Evolutionary conservation across 2,329 filamentous ascomycete species (phyloP), one percentile per base, ranked within the genome.

Genomic region (Teratosphaeria destructans): DNA sequence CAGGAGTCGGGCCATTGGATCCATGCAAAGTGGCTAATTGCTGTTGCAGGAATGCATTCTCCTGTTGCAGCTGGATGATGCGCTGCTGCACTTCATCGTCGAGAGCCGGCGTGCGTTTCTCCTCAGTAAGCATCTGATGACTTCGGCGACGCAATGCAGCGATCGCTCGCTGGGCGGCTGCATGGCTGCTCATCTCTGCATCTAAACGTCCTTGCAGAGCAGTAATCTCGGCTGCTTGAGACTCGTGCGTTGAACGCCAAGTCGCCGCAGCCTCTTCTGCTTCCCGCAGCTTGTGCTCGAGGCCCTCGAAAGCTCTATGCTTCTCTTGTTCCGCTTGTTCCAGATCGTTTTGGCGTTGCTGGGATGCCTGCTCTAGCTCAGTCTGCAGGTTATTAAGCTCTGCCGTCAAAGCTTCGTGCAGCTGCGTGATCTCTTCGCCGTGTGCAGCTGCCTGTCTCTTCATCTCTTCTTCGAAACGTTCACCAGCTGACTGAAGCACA

Each of bases 161-260:
- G 7, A 58, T 39, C 23, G 57, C 39, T 29, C 57, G 39, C 34
- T 58, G 66, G 3, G 66, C 63, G 55, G 67, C 65, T 19, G 65
- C 66, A 56, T 64, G 68, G n/a, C 64, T 61, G 23, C 58, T 66
- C 58, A 67, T 59, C 37, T 67, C 62, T 12, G 64, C 64, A 58
- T 68, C 67, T 10, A 69, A 61, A 12, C 67, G 62, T 26, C 60
- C 60, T 39, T 67, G 64, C 49, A 70, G 43, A n/a, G 65, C 64
- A 19, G 59, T 58, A 16, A 67, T 56, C 54, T 65, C 65, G 14
- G 61, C 52, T 6, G 52, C 49, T 54, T 57, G 60, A 16, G 60
- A 59, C 10, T 59, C 59, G 43, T 65, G 59, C 52, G 60, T 64
- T 6, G 59, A 29, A 5, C 55, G 53, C 3, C 59, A 32, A 32